Evolutionary conservation across 2,329 filamentous ascomycete genomes (phyloP).

Genomic region (Pezicula rhizophila): DNA sequence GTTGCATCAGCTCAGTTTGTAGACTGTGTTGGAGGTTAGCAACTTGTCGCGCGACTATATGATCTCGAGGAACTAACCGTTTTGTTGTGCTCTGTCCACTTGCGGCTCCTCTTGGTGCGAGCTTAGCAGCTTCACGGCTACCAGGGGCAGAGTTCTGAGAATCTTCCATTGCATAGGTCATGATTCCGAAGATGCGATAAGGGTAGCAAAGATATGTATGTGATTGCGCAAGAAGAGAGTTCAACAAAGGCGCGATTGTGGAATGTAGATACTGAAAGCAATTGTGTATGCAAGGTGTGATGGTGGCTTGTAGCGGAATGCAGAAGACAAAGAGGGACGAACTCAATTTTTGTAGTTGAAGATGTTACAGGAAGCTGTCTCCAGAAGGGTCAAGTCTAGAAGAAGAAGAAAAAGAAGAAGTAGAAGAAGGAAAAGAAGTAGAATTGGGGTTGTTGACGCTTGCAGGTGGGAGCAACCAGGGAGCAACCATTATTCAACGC

Average conservation of each 20-base stretch:
- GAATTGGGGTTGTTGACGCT: background rate
- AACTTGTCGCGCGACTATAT: background rate
- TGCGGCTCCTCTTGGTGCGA: constrained; percentile 49
- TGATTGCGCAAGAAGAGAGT: background rate
- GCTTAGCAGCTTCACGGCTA: constrained; percentile 54
- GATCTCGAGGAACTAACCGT: constrained; percentile 45
- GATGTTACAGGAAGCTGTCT: background rate
- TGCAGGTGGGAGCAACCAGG: background rate
- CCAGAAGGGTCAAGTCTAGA: background rate
- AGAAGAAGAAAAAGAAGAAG: too few relatives aligned
- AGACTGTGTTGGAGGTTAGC: constrained; percentile 49
- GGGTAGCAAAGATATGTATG: constrained; percentile 1
- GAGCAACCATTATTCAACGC: background rate
- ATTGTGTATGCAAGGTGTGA: background rate
- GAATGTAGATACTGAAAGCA: constrained; percentile 1
- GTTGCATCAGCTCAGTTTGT: constrained; percentile 95
- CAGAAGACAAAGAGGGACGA: too few relatives aligned
- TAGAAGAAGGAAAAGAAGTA: too few relatives aligned
- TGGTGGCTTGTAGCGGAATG: too few relatives aligned
- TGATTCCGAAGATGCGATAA: constrained; percentile 8
- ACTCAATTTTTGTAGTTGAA: too few relatives aligned
- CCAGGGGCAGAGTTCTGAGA: constrained; percentile 64
- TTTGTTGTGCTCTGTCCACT: constrained; percentile 74
- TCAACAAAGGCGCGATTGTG: constrained; percentile 12
- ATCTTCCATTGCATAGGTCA: constrained; percentile 46